These are phyloP conservation scores for Helianthus annuus DNA, from an alignment of 129 eudicot species.

Conservation along the genomic window HanXRQr2.0-SUNRISE NC_035437.2:1157418-1157917, in stretches of 20 bases:
- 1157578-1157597: too few relatives aligned
- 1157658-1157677: constrained; percentile 87
- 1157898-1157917: too few relatives aligned
- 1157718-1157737: constrained; percentile 83
- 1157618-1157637: background rate
- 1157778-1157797: constrained; percentile 84
- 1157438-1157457: constrained; percentile 14
- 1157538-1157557: constrained; percentile 43
- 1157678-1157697: constrained; percentile 59
- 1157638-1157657: constrained; percentile 29
- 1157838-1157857: constrained; percentile 17
- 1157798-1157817: constrained; percentile 14
- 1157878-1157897: too few relatives aligned
- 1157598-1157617: background rate
- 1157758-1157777: constrained; percentile 72
- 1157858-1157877: background rate
- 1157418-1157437: background rate
- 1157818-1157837: background rate
- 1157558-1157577: constrained; percentile 6
- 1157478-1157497: constrained; percentile 58
- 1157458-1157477: constrained; percentile 70
- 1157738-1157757: constrained; percentile 65
- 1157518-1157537: constrained; percentile 83
- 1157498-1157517: constrained; percentile 86
- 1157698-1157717: constrained; percentile 98